Evolutionary conservation across 768 basidiomycete species (phyloP).

Genomic region (Megacollybia marginata): DNA sequence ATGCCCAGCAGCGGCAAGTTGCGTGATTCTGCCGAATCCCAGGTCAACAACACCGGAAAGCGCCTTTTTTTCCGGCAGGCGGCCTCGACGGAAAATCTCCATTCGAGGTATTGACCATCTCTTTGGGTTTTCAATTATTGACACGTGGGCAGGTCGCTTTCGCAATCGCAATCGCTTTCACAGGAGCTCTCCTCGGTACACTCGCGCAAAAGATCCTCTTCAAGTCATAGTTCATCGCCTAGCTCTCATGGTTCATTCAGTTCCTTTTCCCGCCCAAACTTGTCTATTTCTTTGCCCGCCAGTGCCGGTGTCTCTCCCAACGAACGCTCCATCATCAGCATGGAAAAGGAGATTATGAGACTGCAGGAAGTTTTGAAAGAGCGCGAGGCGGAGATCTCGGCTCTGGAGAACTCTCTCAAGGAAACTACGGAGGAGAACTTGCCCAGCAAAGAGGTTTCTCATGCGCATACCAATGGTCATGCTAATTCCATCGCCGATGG

Average conservation of each 20-base stretch:
- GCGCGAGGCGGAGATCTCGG: slow-evolving; percentile 83
- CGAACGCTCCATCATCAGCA: slow-evolving; percentile 75
- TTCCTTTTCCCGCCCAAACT: slow-evolving; percentile 52
- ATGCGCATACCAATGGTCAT: slow-evolving; percentile 10
- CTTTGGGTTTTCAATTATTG: slow-evolving; percentile 8
- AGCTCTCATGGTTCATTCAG: slow-evolving; percentile 52
- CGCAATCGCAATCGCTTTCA: slow-evolving; percentile 92
- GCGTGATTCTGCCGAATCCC: slow-evolving; percentile 43
- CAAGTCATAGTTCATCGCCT: slow-evolving; percentile 46
- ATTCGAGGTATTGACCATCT: slow-evolving; percentile 57
- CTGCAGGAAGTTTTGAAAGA: slow-evolving; percentile 88
- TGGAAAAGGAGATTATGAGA: slow-evolving; percentile 94
- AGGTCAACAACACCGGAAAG: slow-evolving; percentile 43
- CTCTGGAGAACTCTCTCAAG: slow-evolving; percentile 54
- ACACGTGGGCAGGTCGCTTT: slow-evolving; percentile 60
- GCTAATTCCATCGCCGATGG: slow-evolving; percentile 8
- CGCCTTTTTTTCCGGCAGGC: slow-evolving; percentile 86
- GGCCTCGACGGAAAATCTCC: slow-evolving; percentile 82
- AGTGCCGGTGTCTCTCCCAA: slow-evolving; percentile 16
- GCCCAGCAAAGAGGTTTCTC: neutral
- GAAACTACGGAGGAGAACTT: slow-evolving; percentile 21
- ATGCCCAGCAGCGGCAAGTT: slow-evolving; percentile 36
- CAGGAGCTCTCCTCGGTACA: slow-evolving; percentile 91
- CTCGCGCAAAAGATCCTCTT: slow-evolving; percentile 77
- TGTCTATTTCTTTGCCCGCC: slow-evolving; percentile 49